Base-by-base conservation (phyloP, 352 stramenopile species). In the Globisporangium mamillatum region DNA sequence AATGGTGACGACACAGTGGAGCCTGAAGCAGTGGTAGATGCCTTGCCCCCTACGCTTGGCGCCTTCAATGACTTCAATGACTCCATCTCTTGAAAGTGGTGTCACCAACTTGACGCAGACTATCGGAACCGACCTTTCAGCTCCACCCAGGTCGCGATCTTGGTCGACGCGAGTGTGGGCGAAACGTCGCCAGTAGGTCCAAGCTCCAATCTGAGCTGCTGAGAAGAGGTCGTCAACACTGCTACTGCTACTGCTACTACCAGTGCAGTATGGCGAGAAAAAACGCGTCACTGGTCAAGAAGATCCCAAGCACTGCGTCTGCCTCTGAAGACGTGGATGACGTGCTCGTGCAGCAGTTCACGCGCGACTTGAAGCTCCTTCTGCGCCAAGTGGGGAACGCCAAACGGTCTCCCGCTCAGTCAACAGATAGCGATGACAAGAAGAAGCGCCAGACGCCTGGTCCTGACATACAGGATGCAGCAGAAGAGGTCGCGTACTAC, bases 331-430 rank as follows among this genome's bases (percentile, higher is more conserved):
- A 79, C 32, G 64, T 66, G 3, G 46, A 59, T 2, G 61, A 79
- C 52, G 74, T 78, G 29, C 66, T 92, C 5, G 60, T 77, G 54
- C 75, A 86, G 14, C 81, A 89, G 29, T 86, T 89, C 68, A 69
- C 72, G 44, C 81, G 84, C 38, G 80, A 92, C 41, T 74, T 92
- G 55, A 36, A 65, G 9, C 63, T 70, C 0, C 34, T 87, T 5
- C 41, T 89, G 55, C 73, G 79, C 22, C 69, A 78, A 6, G 69
- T 73, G 24, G 74, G 73, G 16, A 80, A 89, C 16, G 77, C 75
- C 44, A 78, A 74, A 44, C 29, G 32, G 16, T 46, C 9, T 34
- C 44, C 10, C 65, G 16, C 5, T 3, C 6, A 20, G 18, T 18
- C 41, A 9, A n/a, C n/a, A n/a, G 41, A 50, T 5, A 50, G 41